A percentile compares a stretch with the other conserved stretches of the same genome.
phyloP scores from a whole-genome alignment of 257 asterid species.

The Apocynum venetum region DNA sequence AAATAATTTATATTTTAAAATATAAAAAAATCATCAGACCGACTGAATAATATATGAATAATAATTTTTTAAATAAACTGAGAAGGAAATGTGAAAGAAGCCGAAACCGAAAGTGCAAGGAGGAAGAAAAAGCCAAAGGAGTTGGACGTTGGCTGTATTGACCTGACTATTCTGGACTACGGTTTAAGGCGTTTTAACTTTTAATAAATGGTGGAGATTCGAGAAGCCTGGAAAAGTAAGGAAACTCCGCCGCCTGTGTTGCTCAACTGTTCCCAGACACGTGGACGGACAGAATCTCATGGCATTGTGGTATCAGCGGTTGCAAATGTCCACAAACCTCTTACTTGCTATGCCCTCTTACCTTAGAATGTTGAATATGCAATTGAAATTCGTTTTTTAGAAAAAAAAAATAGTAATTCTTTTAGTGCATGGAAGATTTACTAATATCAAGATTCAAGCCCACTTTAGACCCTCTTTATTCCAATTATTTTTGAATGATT shows the following conservation, averaged over 20 bases:
- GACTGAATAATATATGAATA: too few relatives aligned
- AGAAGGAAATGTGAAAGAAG: neutral
- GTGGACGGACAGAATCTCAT: neutral
- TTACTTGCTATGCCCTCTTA: too few relatives aligned
- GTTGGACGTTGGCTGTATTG: neutral
- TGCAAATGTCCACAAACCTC: neutral
- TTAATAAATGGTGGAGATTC: neutral
- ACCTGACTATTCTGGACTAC: neutral
- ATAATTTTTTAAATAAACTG: too few relatives aligned
- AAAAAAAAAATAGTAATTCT: too few relatives aligned
- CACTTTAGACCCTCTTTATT: too few relatives aligned
- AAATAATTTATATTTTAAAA: too few relatives aligned
- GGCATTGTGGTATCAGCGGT: neutral
- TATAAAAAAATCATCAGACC: too few relatives aligned
- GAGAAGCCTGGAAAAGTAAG: neutral
- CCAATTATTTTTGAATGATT: too few relatives aligned
- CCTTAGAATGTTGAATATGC: too few relatives aligned
- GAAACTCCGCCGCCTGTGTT: conserved; percentile 9
- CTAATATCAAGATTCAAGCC: too few relatives aligned
- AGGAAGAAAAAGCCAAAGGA: neutral
- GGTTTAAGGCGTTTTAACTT: neutral
- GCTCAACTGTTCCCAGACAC: neutral
- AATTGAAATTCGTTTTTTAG: too few relatives aligned
- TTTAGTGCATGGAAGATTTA: too few relatives aligned
- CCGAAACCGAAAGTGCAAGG: neutral